Percentiles rank a stretch among this genome's conserved stretches.
phyloP scores from a whole-genome alignment of 2,329 filamentous ascomycete species.

The Penicillium frequentans region DNA sequence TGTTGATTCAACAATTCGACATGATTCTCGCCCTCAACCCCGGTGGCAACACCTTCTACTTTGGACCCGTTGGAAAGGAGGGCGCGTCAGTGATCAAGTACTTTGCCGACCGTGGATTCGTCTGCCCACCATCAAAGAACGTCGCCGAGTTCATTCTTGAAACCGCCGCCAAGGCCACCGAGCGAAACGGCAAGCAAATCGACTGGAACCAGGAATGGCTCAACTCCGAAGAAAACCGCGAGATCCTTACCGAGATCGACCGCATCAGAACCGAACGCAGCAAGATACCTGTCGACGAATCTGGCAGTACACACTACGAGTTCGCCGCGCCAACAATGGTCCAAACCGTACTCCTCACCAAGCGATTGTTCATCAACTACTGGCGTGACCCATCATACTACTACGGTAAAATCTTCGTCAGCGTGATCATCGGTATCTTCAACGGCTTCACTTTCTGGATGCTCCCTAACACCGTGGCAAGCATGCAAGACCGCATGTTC shows the following conservation, averaged over 20 bases:
- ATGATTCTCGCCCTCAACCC: slow-evolving; percentile 70
- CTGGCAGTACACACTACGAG: slow-evolving; percentile 47
- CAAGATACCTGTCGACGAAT: slow-evolving; percentile 46
- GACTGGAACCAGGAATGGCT: slow-evolving; percentile 78
- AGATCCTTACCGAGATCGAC: slow-evolving; percentile 65
- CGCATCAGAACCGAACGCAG: slow-evolving; percentile 60
- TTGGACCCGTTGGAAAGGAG: slow-evolving; percentile 68
- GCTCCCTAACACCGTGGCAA: slow-evolving; percentile 63
- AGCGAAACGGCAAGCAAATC: slow-evolving; percentile 56
- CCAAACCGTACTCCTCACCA: slow-evolving; percentile 67
- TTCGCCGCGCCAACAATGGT: slow-evolving; percentile 65
- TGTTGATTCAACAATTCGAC: slow-evolving; percentile 71
- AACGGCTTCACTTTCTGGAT: slow-evolving; percentile 78
- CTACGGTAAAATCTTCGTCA: slow-evolving; percentile 73
- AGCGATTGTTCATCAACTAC: slow-evolving; percentile 69
- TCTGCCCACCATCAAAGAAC: slow-evolving; percentile 66
- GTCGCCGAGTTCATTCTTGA: slow-evolving; percentile 67
- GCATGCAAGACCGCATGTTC: slow-evolving; percentile 79
- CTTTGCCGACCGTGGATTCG: slow-evolving; percentile 64
- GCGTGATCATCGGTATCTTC: slow-evolving; percentile 71
- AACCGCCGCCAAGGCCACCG: slow-evolving; percentile 60
- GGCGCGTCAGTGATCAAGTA: slow-evolving; percentile 66
- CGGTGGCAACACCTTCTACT: slow-evolving; percentile 71
- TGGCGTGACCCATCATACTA: slow-evolving; percentile 76
- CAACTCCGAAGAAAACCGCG: slow-evolving; percentile 61